These are phyloP conservation scores for Coprinopsis sp. DNA, from an alignment of 768 basidiomycete genomes.

Conservation along the genomic window DNA sequence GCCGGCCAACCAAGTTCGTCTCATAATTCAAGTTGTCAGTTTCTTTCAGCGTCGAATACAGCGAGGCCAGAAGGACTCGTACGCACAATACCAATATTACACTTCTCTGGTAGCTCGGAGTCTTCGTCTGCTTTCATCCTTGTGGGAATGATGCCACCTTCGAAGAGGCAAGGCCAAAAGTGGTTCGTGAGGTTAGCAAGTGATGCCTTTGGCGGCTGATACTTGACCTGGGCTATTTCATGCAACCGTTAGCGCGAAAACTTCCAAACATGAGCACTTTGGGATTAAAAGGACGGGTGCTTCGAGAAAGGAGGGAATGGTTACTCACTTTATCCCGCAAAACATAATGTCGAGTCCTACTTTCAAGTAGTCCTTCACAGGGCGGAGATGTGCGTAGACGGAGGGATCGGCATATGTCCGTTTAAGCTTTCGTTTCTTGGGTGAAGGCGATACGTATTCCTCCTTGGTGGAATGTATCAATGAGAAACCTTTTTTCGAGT, in stretches of 20 bases:
- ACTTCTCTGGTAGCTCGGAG: slow-evolving; percentile 49
- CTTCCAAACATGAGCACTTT: too few species aligned
- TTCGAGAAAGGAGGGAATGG: slow-evolving; percentile 11
- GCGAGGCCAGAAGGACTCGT: background rate
- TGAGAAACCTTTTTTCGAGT: too few species aligned
- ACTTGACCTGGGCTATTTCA: slow-evolving; percentile 54
- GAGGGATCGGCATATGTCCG: slow-evolving; percentile 1
- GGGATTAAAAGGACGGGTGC: too few species aligned
- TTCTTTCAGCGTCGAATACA: background rate
- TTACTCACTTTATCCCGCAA: slow-evolving; percentile 74
- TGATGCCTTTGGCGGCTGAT: slow-evolving; percentile 75
- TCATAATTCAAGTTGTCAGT: slow-evolving; percentile 18
- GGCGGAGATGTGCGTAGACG: slow-evolving; percentile 1
- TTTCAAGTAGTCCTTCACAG: slow-evolving; percentile 1
- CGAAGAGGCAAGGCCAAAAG: slow-evolving; percentile 72
- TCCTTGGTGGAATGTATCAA: too few species aligned
- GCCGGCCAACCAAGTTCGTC: slow-evolving; percentile 74
- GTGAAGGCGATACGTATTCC: too few species aligned
- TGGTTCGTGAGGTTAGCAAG: slow-evolving; percentile 79
- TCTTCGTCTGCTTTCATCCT: slow-evolving; percentile 57
- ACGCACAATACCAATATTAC: slow-evolving; percentile 64
- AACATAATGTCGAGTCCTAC: slow-evolving; percentile 43
- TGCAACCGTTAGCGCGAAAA: too few species aligned
- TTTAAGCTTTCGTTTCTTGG: too few species aligned
- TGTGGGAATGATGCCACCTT: slow-evolving; percentile 59